phyloP scores from a whole-genome alignment of 371 early-diverging fungal genomes.

The Smittium mucronatum region DNA sequence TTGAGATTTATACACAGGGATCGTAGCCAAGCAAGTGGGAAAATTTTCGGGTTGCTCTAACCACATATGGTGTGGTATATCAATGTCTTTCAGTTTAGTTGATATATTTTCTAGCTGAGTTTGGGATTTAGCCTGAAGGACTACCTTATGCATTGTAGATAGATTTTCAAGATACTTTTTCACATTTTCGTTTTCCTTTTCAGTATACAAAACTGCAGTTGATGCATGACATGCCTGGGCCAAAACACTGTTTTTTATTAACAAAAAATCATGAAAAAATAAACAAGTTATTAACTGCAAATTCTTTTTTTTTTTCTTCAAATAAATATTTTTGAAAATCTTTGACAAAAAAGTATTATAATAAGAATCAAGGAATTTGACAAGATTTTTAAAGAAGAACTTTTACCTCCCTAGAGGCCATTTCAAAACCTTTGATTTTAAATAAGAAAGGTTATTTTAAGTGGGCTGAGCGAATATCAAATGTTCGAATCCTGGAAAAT shows the following conservation, averaged over 20 bases:
- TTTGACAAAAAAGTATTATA: no score
- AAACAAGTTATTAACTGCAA: no score
- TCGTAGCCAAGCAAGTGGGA: constrained; percentile 65
- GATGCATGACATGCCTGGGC: constrained; percentile 79
- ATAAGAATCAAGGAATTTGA: no score
- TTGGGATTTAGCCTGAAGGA: constrained; percentile 55
- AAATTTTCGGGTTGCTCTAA: constrained; percentile 77
- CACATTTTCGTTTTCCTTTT: constrained; percentile 43
- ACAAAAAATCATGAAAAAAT: no score
- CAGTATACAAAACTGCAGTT: constrained; percentile 51
- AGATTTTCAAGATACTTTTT: constrained; percentile 46
- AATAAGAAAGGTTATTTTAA: not conserved
- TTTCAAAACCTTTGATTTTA: constrained; percentile 23
- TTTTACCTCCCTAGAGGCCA: constrained; percentile 71
- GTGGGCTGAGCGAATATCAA: not conserved
- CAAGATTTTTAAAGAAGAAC: not conserved
- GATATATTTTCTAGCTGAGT: constrained; percentile 46
- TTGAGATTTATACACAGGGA: constrained; percentile 41
- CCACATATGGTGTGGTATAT: constrained; percentile 57
- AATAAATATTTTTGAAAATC: no score
- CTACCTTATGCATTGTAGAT: constrained; percentile 72
- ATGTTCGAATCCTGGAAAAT: no score
- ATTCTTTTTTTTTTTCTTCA: no score
- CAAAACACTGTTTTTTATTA: constrained; percentile 68
- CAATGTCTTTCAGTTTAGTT: constrained; percentile 36